Percentiles rank a stretch among this genome's conserved stretches.
Evolutionary conservation across 2,329 filamentous ascomycete genomes (phyloP).

Genomic region (Colletotrichum magnum): DNA sequence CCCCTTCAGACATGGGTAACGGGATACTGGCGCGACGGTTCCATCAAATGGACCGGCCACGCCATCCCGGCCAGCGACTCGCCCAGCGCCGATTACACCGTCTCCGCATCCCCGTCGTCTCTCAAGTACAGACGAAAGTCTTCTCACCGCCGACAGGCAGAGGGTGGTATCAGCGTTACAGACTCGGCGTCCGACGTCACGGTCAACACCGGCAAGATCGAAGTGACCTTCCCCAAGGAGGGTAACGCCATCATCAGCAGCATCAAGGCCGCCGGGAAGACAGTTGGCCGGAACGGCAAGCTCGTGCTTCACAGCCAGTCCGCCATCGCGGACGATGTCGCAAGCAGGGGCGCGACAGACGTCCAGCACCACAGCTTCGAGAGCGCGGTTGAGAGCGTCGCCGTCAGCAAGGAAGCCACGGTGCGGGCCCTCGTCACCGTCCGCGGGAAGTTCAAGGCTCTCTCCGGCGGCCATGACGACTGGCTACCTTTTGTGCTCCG

Average conservation of each 20-base stretch:
- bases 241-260: constrained; percentile 56
- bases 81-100: constrained; percentile 58
- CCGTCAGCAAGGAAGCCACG: constrained; percentile 58
- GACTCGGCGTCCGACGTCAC: constrained; percentile 46
- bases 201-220: constrained; percentile 62
- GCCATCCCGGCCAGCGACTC: constrained; percentile 61
- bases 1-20: constrained; percentile 67
- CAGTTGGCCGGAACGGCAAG: constrained; percentile 61
- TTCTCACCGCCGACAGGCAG: not conserved
- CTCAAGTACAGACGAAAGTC: not conserved
- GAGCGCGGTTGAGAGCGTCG: constrained; percentile 61
- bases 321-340: constrained; percentile 57
- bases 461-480: constrained; percentile 51
- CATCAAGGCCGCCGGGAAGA: constrained; percentile 58
- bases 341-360: constrained; percentile 49
- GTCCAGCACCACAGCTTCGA: constrained; percentile 47
- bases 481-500: constrained; percentile 70
- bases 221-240: constrained; percentile 57
- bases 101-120: constrained; percentile 33
- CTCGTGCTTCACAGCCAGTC: constrained; percentile 68
- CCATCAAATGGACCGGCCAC: constrained; percentile 73
- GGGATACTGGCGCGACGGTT: constrained; percentile 72
- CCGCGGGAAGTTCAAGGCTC: constrained; percentile 50
- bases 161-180: not conserved
- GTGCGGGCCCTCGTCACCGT: constrained; percentile 63